Base-by-base conservation (phyloP, 2,329 filamentous ascomycete species). In the Ustulina deusta region DNA sequence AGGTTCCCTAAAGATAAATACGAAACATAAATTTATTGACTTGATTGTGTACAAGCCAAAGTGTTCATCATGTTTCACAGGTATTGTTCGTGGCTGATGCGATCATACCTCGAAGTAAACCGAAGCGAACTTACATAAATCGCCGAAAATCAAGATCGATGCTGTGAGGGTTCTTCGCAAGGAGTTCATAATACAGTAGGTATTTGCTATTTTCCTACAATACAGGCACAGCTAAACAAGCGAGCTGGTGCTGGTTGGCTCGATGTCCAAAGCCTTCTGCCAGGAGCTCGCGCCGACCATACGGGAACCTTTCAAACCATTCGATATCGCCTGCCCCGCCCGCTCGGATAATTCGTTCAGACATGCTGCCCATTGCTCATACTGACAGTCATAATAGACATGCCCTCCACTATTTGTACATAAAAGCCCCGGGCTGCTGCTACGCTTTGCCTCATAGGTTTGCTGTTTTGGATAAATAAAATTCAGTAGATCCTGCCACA, bases 391-490 rank as follows among this genome's bases (percentile, higher is more conserved):
- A 56, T 42, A 57, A 34, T 63, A 52, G 27, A 48, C 54, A 59
- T 40, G 22, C 36, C 55, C 40, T 48, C 62, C 20, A 49, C 40
- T 70, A 68, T 63, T 70, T 38, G 38, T 70, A 70, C 68, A 66
- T 55, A 55, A 25, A 68, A 65, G 59, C 60, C 51, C 65, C 44
- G 34, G 59, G 49, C 58, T 57, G 65, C 58, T 66, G 56, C 46
- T 70, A 61, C 55, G 42, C 65, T 34, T 56, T 58, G 58, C 34
- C 52, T 32, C 51, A 22, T 29, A 54, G 27, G 29, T 51, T 58
- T 32, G 59, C 36, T 58, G 49, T 56, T 49, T 65, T 55, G 27
- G 29, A 40, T 61, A 61, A 57, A 36, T 61, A 54, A 61, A 68
- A 48, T 36, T 57, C 27, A 54, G 48, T 58, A 65, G 64, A 34